Base-by-base conservation (phyloP, 1,284 basidiomycete genomes). In the Ceratobasidium theobromae region DNA sequence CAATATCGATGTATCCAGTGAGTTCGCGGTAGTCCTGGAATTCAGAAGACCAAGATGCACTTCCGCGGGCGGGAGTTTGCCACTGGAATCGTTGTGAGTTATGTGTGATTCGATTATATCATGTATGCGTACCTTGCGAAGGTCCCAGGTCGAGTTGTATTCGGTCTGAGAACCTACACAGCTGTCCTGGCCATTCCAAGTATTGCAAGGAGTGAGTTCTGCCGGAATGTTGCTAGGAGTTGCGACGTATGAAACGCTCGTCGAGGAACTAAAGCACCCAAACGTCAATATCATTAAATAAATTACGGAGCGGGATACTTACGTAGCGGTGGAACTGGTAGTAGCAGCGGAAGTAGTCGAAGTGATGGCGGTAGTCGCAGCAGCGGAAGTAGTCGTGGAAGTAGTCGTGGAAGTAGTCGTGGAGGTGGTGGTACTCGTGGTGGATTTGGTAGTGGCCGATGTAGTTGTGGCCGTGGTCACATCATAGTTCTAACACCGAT, bases 1-100 rank as follows among this genome's bases (percentile, higher is more conserved):
- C 46, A 27, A 62, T 62, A 40, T 62, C 58, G 33, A 62, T 33
- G 32, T 62, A 62, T 14, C 58, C 58, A 27, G 58, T 62, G 58
- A 62, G 58, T 32, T 62, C 58, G 46, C 58, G 58, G 25, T 62
- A 62, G 48, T 62, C 58, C 30, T 62, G 58, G 58, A 62, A 62
- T 1, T 33, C 58, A 21, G 58, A 62, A 35, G 58, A 62, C 58
- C 58, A 62, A 25, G 46, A 46, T 16, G 33, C 46, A 12, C 21
- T 33, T 8, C 58, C 58, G 14, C 58, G 32, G 8, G 58, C 4
- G 14, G 58, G 58, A 38, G 58, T 62, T 62, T 62, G 58, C 58
- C 58, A 62, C 58, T 62, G 27, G 16, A 11, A 45, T 21, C 18
- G 9, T 11, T 11, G 18, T 45, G 9, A 45, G 43, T 14, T 14